A percentile compares a stretch with the other conserved stretches of the same genome.
Evolutionary conservation across 228 moss, liverwort and hornwort genomes (phyloP).

Genomic region (Sphagnum fallax): DNA sequence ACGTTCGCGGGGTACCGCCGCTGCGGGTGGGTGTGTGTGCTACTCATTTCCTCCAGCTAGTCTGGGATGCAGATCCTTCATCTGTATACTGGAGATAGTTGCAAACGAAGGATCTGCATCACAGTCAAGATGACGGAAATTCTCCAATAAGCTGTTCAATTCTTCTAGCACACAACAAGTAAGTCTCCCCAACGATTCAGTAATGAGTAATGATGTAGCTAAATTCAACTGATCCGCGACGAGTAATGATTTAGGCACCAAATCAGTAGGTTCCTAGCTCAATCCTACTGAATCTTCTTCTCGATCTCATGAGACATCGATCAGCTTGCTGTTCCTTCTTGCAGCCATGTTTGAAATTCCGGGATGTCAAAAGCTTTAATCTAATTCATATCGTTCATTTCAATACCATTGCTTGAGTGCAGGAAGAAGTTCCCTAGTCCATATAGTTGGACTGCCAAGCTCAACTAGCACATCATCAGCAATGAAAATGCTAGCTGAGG

Average conservation of each 20-base stretch:
- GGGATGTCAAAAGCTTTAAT: too few relatives aligned
- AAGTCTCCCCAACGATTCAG: background rate
- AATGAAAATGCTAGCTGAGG: too few relatives aligned
- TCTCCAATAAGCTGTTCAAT: background rate
- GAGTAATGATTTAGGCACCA: background rate
- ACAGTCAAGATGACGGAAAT: background rate
- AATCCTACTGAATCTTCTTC: background rate
- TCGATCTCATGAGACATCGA: background rate
- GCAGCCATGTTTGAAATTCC: too few relatives aligned
- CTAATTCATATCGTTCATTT: too few relatives aligned
- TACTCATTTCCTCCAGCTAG: background rate
- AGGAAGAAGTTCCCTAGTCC: too few relatives aligned
- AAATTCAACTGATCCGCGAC: background rate
- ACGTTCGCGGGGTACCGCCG: too few relatives aligned
- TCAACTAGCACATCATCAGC: too few relatives aligned
- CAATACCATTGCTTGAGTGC: too few relatives aligned
- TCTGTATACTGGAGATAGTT: background rate
- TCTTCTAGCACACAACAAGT: background rate
- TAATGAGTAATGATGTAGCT: background rate
- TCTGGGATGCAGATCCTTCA: conserved; percentile 2
- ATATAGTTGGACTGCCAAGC: too few relatives aligned
- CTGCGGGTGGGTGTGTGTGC: too few relatives aligned
- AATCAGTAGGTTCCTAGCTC: background rate
- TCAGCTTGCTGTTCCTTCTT: background rate
- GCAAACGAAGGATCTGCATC: conserved; percentile 1